These are phyloP conservation scores for Trifolium dubium DNA, from an alignment of 306 rosid species.

Conservation along the genomic window DNA sequence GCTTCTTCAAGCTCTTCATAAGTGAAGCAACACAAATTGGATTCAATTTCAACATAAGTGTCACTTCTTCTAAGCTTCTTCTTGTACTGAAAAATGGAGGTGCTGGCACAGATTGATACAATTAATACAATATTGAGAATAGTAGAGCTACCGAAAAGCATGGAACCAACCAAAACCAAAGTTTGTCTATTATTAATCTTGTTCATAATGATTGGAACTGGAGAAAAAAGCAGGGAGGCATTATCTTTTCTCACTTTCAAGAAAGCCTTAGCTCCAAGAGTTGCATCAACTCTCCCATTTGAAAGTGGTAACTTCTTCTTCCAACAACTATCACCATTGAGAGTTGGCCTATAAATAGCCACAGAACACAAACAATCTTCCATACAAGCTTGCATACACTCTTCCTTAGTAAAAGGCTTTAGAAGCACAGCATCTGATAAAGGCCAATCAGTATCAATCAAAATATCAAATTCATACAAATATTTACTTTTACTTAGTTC, in stretches of 20 bases:
- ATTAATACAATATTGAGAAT: conserved; percentile 41
- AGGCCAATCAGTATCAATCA: conserved; percentile 50
- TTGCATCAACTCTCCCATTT: not conserved
- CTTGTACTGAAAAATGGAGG: conserved; percentile 10
- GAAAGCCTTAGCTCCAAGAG: conserved; percentile 39
- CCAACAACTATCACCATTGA: not conserved
- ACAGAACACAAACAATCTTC: conserved; percentile 49
- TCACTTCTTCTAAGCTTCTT: conserved; percentile 37
- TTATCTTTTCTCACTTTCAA: conserved; percentile 52
- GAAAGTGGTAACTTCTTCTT: not conserved
- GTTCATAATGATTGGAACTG: no score
- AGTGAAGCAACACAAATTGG: conserved; percentile 46
- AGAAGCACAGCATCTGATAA: conserved; percentile 28
- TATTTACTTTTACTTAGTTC: conserved; percentile 9
- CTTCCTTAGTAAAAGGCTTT: conserved; percentile 33
- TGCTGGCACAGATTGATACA: conserved; percentile 28
- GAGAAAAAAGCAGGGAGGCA: not conserved
- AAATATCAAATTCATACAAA: conserved; percentile 25
- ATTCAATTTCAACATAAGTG: conserved; percentile 18
- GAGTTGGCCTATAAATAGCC: not conserved
- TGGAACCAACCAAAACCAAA: conserved; percentile 39
- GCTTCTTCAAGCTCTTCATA: conserved; percentile 49
- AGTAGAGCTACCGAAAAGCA: conserved; percentile 51
- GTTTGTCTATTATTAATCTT: conserved; percentile 3
- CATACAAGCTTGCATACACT: conserved; percentile 48